phyloP scores from a whole-genome alignment of 352 stramenopile species.

The Phytophthora megakarya region DNA sequence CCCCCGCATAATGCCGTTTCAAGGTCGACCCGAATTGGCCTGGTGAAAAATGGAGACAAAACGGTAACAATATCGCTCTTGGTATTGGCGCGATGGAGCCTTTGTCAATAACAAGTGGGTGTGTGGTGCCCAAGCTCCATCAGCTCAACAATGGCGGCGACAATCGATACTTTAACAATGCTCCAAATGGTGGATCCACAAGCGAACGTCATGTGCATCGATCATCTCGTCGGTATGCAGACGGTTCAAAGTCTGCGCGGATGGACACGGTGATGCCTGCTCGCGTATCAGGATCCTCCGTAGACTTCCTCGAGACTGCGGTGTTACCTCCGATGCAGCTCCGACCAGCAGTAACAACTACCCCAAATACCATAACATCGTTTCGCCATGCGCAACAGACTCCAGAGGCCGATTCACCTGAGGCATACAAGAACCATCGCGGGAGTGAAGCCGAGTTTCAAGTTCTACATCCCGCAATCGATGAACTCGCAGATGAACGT shows the following conservation, averaged over 20 bases:
- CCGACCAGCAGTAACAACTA: conserved; percentile 15
- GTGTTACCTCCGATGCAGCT: conserved; percentile 49
- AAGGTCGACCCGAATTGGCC: conserved; percentile 2
- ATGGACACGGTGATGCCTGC: conserved; percentile 29
- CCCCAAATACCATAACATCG: conserved; percentile 8
- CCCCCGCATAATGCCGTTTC: conserved; percentile 14
- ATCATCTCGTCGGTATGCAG: conserved; percentile 5
- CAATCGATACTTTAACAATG: conserved; percentile 8
- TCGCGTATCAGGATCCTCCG: conserved; percentile 38
- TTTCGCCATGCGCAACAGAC: conserved; percentile 6
- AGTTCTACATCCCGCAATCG: conserved; percentile 62
- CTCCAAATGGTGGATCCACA: background rate
- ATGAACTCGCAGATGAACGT: conserved; percentile 52
- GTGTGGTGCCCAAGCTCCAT: conserved; percentile 38
- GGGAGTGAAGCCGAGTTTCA: conserved; percentile 46
- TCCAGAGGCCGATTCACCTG: background rate
- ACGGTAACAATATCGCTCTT: conserved; percentile 5
- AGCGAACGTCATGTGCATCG: conserved; percentile 27
- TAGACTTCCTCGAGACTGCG: conserved; percentile 41
- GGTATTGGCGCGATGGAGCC: conserved; percentile 31
- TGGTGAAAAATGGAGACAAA: conserved; percentile 12
- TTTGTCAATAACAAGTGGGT: conserved; percentile 14
- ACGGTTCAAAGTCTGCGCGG: background rate
- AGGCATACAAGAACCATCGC: conserved; percentile 18
- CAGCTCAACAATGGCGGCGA: conserved; percentile 14